A percentile compares a stretch with the other conserved stretches of the same genome.
Evolutionary conservation across 1,139 yeast genomes (phyloP).

Genomic region (Wickerhamomyces sp.): DNA sequence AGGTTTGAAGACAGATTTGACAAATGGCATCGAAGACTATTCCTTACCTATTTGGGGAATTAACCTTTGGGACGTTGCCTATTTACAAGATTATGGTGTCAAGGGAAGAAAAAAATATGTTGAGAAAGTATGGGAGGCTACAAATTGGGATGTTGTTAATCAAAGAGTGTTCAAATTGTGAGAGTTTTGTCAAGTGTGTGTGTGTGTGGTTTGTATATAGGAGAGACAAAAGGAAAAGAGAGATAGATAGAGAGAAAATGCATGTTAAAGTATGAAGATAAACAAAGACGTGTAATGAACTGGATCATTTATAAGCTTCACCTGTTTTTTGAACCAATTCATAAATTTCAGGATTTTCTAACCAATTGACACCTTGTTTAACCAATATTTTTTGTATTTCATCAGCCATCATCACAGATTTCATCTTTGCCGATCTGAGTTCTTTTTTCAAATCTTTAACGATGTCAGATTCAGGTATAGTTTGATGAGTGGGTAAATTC

Average conservation of each 20-base stretch:
- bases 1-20: conserved; percentile 41
- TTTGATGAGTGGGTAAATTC: background rate
- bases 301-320: conserved; percentile 8
- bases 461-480: background rate
- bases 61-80: conserved; percentile 87
- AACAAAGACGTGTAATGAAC: too few species aligned
- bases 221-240: background rate
- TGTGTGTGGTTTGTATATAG: background rate
- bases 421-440: conserved; percentile 3
- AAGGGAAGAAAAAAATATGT: conserved; percentile 71
- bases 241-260: too few species aligned
- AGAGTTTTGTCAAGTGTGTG: background rate
- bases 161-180: conserved; percentile 39
- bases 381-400: conserved; percentile 26
- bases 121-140: conserved; percentile 68
- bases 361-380: conserved; percentile 24
- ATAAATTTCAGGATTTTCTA: conserved; percentile 23
- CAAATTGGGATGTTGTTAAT: conserved; percentile 85
- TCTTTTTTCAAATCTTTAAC: background rate
- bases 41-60: conserved; percentile 75
- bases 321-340: conserved; percentile 29
- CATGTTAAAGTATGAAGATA: too few species aligned
- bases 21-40: conserved; percentile 43
- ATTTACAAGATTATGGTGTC: conserved; percentile 76
- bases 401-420: conserved; percentile 23